These are phyloP conservation scores for Tagetes erecta DNA, from an alignment of 129 eudicot species.

Conservation along the genomic window DNA sequence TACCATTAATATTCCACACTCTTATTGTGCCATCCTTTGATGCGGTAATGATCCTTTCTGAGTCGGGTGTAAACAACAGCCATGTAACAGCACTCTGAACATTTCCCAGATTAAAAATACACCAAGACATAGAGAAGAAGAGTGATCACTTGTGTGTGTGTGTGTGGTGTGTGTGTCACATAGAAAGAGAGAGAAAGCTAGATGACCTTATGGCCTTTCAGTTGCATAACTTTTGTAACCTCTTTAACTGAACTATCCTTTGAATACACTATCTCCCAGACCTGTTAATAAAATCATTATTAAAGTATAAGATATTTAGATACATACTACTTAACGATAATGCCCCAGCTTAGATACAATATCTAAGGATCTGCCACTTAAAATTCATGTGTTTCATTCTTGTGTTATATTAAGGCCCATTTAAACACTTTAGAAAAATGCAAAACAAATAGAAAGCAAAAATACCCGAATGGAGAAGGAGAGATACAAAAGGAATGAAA, in stretches of 20 bases:
- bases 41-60: conserved; percentile 84
- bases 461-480: conserved; percentile 8
- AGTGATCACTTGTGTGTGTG: background rate
- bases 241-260: conserved; percentile 95
- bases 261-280: conserved; percentile 91
- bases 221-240: conserved; percentile 86
- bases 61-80: conserved; percentile 81
- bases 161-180: background rate
- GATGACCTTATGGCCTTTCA: conserved; percentile 94
- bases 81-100: conserved; percentile 96
- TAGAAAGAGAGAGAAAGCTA: background rate
- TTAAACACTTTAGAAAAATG: background rate
- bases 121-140: background rate
- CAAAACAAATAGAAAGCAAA: background rate
- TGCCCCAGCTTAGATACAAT: conserved; percentile 16
- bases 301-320: background rate
- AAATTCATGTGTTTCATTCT: background rate
- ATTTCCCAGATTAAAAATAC: conserved; percentile 13
- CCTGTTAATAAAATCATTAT: conserved; percentile 44
- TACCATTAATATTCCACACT: conserved; percentile 96
- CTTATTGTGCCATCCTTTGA: conserved; percentile 96
- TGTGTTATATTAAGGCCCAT: background rate
- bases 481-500: background rate
- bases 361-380: conserved; percentile 3
- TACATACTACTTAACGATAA: background rate